phyloP scores from a whole-genome alignment of 2,329 filamentous ascomycete species.

The Teratosphaeria nubilosa region DNA sequence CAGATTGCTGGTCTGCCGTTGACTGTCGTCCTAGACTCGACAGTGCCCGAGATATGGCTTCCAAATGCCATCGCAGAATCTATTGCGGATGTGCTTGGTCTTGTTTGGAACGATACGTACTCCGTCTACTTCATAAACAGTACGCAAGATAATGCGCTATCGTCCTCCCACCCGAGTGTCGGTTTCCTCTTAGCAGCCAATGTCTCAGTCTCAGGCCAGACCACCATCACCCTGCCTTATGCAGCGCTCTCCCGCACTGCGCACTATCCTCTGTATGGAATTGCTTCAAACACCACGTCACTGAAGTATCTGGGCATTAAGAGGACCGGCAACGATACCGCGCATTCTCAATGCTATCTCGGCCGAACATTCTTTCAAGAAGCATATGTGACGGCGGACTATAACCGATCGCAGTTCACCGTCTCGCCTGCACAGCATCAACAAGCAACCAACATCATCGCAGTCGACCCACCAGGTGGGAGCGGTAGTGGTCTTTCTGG shows the following conservation, averaged over 20 bases:
- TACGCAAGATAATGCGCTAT: slow-evolving; percentile 24
- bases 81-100: slow-evolving; percentile 30
- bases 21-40: slow-evolving; percentile 31
- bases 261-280: slow-evolving; percentile 10
- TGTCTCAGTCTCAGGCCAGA: neutral
- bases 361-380: slow-evolving; percentile 22
- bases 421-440: neutral
- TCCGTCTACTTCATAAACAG: slow-evolving; percentile 32
- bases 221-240: slow-evolving; percentile 19
- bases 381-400: slow-evolving; percentile 8
- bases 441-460: neutral
- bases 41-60: slow-evolving; percentile 32
- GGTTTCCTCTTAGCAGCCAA: slow-evolving; percentile 23
- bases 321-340: slow-evolving; percentile 11
- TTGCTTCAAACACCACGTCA: slow-evolving; percentile 10
- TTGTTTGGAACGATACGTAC: slow-evolving; percentile 28
- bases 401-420: neutral
- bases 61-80: slow-evolving; percentile 27
- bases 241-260: slow-evolving; percentile 20
- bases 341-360: slow-evolving; percentile 15
- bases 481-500: neutral
- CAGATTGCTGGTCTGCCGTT: neutral
- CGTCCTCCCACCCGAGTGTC: slow-evolving; percentile 25
- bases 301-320: slow-evolving; percentile 18
- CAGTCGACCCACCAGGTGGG: neutral